Conservation (phyloP, 2,329 filamentous ascomycete genomes). For the Drechslerella stenobrocha region DNA sequence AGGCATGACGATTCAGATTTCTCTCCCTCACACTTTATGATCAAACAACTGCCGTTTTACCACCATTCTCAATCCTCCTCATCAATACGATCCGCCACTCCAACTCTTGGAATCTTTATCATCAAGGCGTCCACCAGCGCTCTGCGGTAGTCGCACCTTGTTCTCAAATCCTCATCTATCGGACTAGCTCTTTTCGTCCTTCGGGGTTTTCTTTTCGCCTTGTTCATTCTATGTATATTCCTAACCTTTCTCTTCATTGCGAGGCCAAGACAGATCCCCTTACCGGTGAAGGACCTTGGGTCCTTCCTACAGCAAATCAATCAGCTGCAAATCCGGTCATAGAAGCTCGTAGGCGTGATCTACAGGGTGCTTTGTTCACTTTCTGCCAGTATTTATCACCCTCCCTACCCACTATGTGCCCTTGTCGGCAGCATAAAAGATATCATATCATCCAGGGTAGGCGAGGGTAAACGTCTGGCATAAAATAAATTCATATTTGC, state of each 20-base stretch:
- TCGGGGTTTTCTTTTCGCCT: conserved; percentile 29
- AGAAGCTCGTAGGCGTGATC: conserved; percentile 31
- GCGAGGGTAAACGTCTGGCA: conserved; percentile 49
- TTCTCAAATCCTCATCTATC: conserved; percentile 29
- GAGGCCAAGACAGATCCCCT: conserved; percentile 33
- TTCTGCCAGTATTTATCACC: conserved; percentile 48
- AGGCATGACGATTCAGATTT: background rate
- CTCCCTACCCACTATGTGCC: conserved; percentile 40
- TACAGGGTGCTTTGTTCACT: background rate
- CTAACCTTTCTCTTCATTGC: conserved; percentile 30
- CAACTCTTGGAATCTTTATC: background rate
- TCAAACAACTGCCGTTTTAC: too few relatives aligned
- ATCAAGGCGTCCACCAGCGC: conserved; percentile 7
- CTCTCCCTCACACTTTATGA: background rate
- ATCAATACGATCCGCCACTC: background rate
- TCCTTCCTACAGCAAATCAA: conserved; percentile 7
- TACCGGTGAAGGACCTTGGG: conserved; percentile 16
- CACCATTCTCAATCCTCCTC: too few relatives aligned
- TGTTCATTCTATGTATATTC: conserved; percentile 48
- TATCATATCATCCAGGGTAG: conserved; percentile 38
- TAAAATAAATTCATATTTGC: conserved; percentile 25
- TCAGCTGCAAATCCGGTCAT: background rate
- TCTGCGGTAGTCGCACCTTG: conserved; percentile 8
- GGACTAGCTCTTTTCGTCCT: conserved; percentile 24
- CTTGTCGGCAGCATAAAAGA: conserved; percentile 7